Evolutionary conservation across 768 basidiomycete genomes (phyloP).

Genomic region (Lentinula sp.): DNA sequence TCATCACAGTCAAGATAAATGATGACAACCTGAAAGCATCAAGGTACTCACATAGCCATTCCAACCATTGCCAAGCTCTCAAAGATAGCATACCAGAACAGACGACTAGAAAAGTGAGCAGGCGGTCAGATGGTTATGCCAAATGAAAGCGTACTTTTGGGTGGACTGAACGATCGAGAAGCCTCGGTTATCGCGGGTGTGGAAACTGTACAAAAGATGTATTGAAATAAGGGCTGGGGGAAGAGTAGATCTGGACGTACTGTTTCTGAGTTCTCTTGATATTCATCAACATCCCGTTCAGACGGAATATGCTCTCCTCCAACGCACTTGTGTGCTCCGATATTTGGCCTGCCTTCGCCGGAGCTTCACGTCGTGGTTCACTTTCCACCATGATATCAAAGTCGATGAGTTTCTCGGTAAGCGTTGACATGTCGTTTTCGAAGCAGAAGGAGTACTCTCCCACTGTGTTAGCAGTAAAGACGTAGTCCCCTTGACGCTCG

Average conservation of each 20-base stretch:
- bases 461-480: conserved; percentile 87
- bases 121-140: not conserved
- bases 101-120: conserved; percentile 42
- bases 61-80: conserved; percentile 74
- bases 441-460: conserved; percentile 97
- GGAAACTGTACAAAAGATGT: conserved; percentile 54
- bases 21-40: not conserved
- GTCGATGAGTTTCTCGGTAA: conserved; percentile 92
- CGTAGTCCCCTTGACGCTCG: conserved; percentile 95
- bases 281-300: conserved; percentile 81
- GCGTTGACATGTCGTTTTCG: conserved; percentile 93
- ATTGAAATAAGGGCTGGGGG: not conserved
- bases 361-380: conserved; percentile 85
- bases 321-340: conserved; percentile 88
- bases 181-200: conserved; percentile 91
- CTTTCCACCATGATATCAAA: conserved; percentile 99
- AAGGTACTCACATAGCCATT: conserved; percentile 76
- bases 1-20: conserved; percentile 3
- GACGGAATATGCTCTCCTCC: conserved; percentile 92
- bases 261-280: conserved; percentile 93
- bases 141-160: conserved; percentile 53
- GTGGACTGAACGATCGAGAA: conserved; percentile 90
- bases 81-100: conserved; percentile 91
- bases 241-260: conserved; percentile 40
- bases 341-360: conserved; percentile 83